Evolutionary conservation across 2,329 filamentous ascomycete species (phyloP).

Genomic region (Hypomyces rosellus): DNA sequence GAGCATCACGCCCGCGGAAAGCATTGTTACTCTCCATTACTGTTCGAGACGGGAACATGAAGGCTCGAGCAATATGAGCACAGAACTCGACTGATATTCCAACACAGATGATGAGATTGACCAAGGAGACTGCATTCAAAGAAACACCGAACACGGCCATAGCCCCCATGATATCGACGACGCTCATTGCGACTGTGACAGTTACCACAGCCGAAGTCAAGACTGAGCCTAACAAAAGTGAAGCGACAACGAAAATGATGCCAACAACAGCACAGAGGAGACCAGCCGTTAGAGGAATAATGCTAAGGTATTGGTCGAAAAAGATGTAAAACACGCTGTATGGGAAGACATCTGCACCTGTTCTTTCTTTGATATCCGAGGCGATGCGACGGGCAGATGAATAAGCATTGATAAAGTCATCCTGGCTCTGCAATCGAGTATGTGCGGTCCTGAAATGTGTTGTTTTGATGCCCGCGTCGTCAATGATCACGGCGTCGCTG

Average conservation of each 20-base stretch:
- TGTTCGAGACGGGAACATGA: constrained; percentile 81
- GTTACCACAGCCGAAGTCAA: constrained; percentile 78
- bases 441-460: constrained; percentile 92
- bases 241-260: constrained; percentile 77
- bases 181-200: constrained; percentile 83
- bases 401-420: constrained; percentile 90
- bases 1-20: constrained; percentile 75
- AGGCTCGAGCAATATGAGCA: constrained; percentile 90
- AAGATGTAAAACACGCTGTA: constrained; percentile 99
- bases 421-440: constrained; percentile 76
- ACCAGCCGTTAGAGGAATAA: constrained; percentile 70
- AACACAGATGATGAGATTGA: constrained; percentile 95
- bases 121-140: constrained; percentile 88
- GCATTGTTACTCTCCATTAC: constrained; percentile 72
- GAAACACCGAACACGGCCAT: constrained; percentile 88
- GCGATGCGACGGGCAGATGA: constrained; percentile 84
- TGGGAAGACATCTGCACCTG: constrained; percentile 80
- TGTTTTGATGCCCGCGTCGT: constrained; percentile 64
- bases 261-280: constrained; percentile 77
- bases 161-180: constrained; percentile 88
- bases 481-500: constrained; percentile 73
- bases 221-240: constrained; percentile 75
- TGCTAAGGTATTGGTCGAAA: constrained; percentile 92
- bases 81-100: constrained; percentile 97
- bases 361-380: constrained; percentile 62